A percentile compares a stretch with the other conserved stretches of the same genome.
Conservation (phyloP, 805 yeast genomes). For the Candida dendrica region DNA sequence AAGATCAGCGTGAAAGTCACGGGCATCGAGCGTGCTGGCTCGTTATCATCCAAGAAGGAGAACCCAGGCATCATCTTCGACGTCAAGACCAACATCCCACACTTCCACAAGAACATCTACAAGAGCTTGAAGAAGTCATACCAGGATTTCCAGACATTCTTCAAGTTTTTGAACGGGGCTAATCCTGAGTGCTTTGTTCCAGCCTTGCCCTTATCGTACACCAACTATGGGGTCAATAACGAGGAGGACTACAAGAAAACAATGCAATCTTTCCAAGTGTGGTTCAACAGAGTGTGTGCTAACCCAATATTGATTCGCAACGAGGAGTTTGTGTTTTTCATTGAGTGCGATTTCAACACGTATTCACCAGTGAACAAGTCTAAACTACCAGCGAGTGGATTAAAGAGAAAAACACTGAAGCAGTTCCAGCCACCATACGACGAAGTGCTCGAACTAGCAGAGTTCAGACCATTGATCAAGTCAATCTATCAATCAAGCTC, state of each 20-base stretch:
- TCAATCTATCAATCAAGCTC: conserved; percentile 55
- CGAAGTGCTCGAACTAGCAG: conserved; percentile 71
- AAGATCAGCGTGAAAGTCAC: conserved; percentile 50
- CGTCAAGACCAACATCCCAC: conserved; percentile 61
- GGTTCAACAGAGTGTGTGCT: conserved; percentile 70
- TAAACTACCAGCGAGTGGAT: conserved; percentile 71
- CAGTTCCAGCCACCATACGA: conserved; percentile 91
- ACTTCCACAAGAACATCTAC: conserved; percentile 63
- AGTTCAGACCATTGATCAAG: conserved; percentile 82
- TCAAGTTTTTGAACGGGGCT: conserved; percentile 69
- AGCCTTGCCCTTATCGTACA: conserved; percentile 66
- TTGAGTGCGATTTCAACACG: conserved; percentile 64
- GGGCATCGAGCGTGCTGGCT: conserved; percentile 62
- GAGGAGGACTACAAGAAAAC: conserved; percentile 68
- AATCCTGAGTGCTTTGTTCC: conserved; percentile 93
- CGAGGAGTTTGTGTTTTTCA: conserved; percentile 80
- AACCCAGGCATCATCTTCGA: conserved; percentile 79
- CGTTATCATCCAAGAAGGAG: conserved; percentile 45
- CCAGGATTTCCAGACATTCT: conserved; percentile 68
- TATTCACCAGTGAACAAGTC: conserved; percentile 44
- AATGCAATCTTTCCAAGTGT: conserved; percentile 58
- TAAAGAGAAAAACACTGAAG: conserved; percentile 82
- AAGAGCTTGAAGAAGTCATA: conserved; percentile 75
- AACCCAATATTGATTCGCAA: conserved; percentile 81
- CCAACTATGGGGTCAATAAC: conserved; percentile 78